These are phyloP conservation scores for Thermothielavioides terrestris DNA, from an alignment of 495 filamentous ascomycete genomes.

Conservation along the genomic window DNA sequence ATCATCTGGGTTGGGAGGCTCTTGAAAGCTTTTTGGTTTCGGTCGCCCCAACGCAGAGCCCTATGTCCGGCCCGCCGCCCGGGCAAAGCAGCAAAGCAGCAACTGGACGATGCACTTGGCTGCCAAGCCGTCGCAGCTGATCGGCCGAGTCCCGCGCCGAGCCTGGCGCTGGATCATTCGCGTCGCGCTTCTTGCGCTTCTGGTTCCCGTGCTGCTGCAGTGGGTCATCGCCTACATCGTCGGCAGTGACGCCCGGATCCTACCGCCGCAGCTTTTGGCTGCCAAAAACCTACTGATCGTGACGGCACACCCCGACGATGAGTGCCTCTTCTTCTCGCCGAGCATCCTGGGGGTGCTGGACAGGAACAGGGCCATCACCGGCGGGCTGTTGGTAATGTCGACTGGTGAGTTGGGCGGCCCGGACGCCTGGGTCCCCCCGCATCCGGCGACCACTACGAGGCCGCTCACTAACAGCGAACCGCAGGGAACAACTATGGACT, in stretches of 20 bases:
- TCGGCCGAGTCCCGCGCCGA: conserved; percentile 18
- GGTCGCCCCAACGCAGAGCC: not conserved
- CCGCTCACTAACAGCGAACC: not conserved
- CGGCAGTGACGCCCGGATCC: conserved; percentile 29
- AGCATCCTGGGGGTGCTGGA: conserved; percentile 34
- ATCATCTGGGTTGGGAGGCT: not conserved
- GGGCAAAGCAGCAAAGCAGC: not conserved
- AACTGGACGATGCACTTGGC: conserved; percentile 7
- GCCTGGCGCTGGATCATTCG: conserved; percentile 24
- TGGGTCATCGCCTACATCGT: conserved; percentile 32
- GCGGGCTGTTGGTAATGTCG: conserved; percentile 33
- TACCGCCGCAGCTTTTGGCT: conserved; percentile 28
- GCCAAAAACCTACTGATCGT: conserved; percentile 34
- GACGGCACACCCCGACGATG: conserved; percentile 38
- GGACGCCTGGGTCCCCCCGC: not conserved
- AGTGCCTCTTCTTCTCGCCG: conserved; percentile 37
- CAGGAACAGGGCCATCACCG: conserved; percentile 22
- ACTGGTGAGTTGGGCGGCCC: conserved; percentile 20
- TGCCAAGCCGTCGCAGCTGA: conserved; percentile 9
- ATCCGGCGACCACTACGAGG: not conserved
- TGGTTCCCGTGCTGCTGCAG: conserved; percentile 30
- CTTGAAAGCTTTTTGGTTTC: not conserved
- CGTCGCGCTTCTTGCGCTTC: conserved; percentile 16
- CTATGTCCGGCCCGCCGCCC: not conserved
- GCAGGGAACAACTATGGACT: conserved; percentile 37